Evolutionary conservation across 2,329 filamentous ascomycete species (phyloP), one percentile per base, ranked within the genome.

Genomic region (Periconia macrospinosa): DNA sequence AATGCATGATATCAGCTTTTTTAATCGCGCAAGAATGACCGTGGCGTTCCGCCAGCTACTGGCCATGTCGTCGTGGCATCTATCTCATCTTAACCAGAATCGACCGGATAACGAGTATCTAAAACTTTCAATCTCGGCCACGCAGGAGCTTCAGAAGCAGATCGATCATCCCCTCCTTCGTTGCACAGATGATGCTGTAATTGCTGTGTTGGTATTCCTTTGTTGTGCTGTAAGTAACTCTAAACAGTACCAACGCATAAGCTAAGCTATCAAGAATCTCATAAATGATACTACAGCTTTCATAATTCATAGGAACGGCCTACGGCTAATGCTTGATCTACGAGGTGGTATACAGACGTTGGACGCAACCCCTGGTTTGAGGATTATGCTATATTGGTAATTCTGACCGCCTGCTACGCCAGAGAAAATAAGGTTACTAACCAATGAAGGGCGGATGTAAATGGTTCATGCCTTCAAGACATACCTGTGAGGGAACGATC

Each of bases 1-100:
- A 27, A 27, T 27, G 23, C 23, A 27, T 3, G 8, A 27, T 8
- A 27, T 27, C 23, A 8, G 23, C 23, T 27, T 27, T 27, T 8
- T 27, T 19, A 35, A 3, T 6, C 44, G 7, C 11, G 44, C 30
- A 15, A 6, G 44, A 27, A 13, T 30, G 6, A 47, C 8, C 15
- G 7, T 27, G 30, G 44, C 8, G 11, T 47, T 47, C 44, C 15
- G 20, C 14, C 20, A 47, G 30, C 44, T 47, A n/a, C 20, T 47
- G 14, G 44, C 44, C 13, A 47, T 47, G 8, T 47, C 44, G 8
- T 47, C 44, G 15, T 47, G 44, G 44, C 44, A 47, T 33, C 44
- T 47, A 19, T 11, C 3, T 8, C 44, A 47, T 47, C 44, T 47
- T 6, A 17, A 33, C 19, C 44, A 47, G 19, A 30, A 6, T 17